Evolutionary conservation across 2,329 filamentous ascomycete genomes (phyloP).

Genomic region (Alternaria sp.): DNA sequence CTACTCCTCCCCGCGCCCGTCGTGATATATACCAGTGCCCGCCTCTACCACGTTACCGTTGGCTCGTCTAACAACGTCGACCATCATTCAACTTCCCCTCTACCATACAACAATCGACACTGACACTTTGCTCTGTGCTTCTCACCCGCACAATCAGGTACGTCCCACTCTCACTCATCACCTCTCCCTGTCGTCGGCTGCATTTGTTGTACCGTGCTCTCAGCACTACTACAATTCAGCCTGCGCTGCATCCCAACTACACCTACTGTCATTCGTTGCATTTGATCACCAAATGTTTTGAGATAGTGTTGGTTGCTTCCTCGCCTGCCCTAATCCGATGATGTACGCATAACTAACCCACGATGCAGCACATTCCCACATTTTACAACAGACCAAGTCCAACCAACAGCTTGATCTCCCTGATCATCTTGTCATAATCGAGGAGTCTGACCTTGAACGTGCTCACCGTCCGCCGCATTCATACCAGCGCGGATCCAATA

Average conservation of each 20-base stretch:
- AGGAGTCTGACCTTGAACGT: not conserved
- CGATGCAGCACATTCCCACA: conserved; percentile 3
- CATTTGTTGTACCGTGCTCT: not conserved
- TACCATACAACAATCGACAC: conserved; percentile 4
- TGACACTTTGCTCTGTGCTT: conserved; percentile 5
- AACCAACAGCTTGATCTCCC: not conserved
- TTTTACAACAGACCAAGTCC: not conserved
- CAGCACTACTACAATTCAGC: not conserved
- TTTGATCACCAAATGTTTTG: not conserved
- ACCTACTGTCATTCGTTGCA: not conserved
- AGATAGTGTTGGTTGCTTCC: not conserved
- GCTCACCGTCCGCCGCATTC: not conserved
- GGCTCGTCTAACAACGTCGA: conserved; percentile 26
- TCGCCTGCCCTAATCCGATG: not conserved
- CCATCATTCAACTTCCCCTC: conserved; percentile 15
- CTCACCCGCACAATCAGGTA: conserved; percentile 8
- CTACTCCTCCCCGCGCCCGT: conserved; percentile 35
- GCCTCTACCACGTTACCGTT: conserved; percentile 38
- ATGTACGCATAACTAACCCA: conserved; percentile 12
- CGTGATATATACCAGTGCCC: conserved; percentile 43
- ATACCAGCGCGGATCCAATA: not conserved
- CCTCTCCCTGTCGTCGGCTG: not conserved
- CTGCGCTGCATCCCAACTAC: not conserved
- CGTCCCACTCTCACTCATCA: conserved; percentile 1
- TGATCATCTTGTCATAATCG: not conserved